Evolutionary conservation across 768 basidiomycete genomes (phyloP).

Genomic region (Polyporus arcularius): DNA sequence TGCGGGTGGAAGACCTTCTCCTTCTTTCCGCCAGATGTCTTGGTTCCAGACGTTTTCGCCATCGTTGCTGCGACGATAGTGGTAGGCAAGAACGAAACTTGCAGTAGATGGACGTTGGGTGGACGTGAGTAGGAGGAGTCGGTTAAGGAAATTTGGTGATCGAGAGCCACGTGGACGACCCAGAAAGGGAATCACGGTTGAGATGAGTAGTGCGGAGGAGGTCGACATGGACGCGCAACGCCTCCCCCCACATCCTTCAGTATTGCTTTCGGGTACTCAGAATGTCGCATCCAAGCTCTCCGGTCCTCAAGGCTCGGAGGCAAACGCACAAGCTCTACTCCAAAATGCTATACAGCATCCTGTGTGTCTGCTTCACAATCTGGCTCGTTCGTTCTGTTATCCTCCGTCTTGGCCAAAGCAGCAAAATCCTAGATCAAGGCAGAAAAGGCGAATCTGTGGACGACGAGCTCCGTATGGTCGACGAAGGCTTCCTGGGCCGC

Average conservation of each 20-base stretch:
- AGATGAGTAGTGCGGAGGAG: not conserved
- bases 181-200: too few relatives aligned
- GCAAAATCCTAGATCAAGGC: too few relatives aligned
- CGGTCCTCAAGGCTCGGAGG: conserved; percentile 14
- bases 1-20: conserved; percentile 84
- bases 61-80: conserved; percentile 5
- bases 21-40: conserved; percentile 48
- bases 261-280: not conserved
- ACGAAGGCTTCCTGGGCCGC: too few relatives aligned
- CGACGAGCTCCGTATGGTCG: too few relatives aligned
- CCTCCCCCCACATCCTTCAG: not conserved
- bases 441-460: too few relatives aligned
- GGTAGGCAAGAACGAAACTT: too few relatives aligned
- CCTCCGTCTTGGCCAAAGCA: not conserved
- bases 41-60: conserved; percentile 32
- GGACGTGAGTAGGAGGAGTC: too few relatives aligned
- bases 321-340: conserved; percentile 7
- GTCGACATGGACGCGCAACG: too few relatives aligned
- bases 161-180: too few relatives aligned
- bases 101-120: too few relatives aligned
- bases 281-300: conserved; percentile 18
- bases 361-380: not conserved
- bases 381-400: conserved; percentile 7
- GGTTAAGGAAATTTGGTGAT: too few relatives aligned
- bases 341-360: conserved; percentile 1